These are phyloP conservation scores for Sinapis alba DNA, from an alignment of 441 rosid species.

Conservation along the genomic window DNA sequence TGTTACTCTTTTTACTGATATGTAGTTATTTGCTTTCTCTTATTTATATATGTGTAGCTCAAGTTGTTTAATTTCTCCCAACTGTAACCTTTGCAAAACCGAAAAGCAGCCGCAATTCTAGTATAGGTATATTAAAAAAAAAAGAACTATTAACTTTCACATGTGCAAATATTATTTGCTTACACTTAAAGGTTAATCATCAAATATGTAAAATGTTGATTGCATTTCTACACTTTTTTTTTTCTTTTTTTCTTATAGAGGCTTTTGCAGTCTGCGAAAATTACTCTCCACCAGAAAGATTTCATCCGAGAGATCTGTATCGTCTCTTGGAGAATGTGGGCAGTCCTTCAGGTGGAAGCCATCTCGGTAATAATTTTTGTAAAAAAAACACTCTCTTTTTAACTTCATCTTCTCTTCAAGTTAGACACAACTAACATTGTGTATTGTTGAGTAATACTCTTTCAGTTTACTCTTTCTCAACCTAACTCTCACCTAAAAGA, in stretches of 20 bases:
- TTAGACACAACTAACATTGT: slow-evolving; percentile 31
- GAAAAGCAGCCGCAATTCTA: slow-evolving; percentile 99
- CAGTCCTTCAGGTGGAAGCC: slow-evolving; percentile 88
- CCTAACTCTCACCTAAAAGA: slow-evolving; percentile 33
- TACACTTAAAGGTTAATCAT: slow-evolving; percentile 27
- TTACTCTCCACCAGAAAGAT: slow-evolving; percentile 90
- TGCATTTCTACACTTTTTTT: slow-evolving; percentile 4
- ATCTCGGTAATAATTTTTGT: slow-evolving; percentile 41
- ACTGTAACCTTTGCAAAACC: slow-evolving; percentile 95
- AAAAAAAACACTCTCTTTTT: not conserved
- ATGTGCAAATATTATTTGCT: slow-evolving; percentile 12
- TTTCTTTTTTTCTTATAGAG: slow-evolving; percentile 46
- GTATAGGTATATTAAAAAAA: slow-evolving; percentile 68
- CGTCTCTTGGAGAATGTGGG: slow-evolving; percentile 90
- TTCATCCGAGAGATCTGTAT: slow-evolving; percentile 77
- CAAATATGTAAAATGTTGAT: slow-evolving; percentile 22
- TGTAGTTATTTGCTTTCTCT: slow-evolving; percentile 21
- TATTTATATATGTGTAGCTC: slow-evolving; percentile 53
- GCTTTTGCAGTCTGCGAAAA: slow-evolving; percentile 98
- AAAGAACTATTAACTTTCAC: slow-evolving; percentile 27
- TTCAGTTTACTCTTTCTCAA: slow-evolving; percentile 28
- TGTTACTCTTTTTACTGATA: slow-evolving; percentile 12
- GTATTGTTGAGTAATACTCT: slow-evolving; percentile 24
- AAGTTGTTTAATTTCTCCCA: slow-evolving; percentile 96
- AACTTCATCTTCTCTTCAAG: slow-evolving; percentile 10